phyloP scores from a whole-genome alignment of 257 asterid species.

The Fraxinus excelsior region DNA sequence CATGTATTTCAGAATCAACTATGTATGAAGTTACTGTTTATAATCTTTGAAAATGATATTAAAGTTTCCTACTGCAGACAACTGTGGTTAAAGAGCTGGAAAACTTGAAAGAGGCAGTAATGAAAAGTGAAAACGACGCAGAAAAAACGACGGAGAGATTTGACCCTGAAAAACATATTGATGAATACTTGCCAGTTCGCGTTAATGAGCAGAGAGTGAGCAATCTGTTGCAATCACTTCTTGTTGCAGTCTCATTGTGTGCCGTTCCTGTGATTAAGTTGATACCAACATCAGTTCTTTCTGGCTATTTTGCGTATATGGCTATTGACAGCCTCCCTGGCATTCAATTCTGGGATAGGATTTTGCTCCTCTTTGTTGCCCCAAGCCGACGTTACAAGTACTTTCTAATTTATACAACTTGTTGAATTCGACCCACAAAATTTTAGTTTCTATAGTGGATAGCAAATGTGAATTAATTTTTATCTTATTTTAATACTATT shows the following conservation, averaged over 20 bases:
- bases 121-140: conserved; percentile 34
- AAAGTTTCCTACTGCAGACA: conserved; percentile 23
- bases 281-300: conserved; percentile 64
- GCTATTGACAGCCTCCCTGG: conserved; percentile 71
- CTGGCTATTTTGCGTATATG: conserved; percentile 73
- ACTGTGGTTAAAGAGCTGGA: conserved; percentile 45
- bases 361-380: conserved; percentile 45
- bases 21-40: no score
- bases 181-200: conserved; percentile 57
- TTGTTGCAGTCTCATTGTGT: conserved; percentile 46
- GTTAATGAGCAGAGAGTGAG: conserved; percentile 73
- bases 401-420: not conserved
- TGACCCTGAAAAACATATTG: conserved; percentile 52
- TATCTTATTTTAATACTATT: not conserved
- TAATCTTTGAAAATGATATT: no score
- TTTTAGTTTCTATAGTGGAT: no score
- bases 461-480: no score
- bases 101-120: conserved; percentile 53
- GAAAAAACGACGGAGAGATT: conserved; percentile 25
- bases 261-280: conserved; percentile 51
- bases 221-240: conserved; percentile 56
- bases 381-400: conserved; percentile 59
- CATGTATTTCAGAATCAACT: no score
- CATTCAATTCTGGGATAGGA: conserved; percentile 64
- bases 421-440: not conserved